Percentiles rank a stretch among this genome's conserved stretches.
These are phyloP conservation scores for Fusarium austroafricanum DNA, from an alignment of 2,329 filamentous ascomycete species.

Conservation along the genomic window DNA sequence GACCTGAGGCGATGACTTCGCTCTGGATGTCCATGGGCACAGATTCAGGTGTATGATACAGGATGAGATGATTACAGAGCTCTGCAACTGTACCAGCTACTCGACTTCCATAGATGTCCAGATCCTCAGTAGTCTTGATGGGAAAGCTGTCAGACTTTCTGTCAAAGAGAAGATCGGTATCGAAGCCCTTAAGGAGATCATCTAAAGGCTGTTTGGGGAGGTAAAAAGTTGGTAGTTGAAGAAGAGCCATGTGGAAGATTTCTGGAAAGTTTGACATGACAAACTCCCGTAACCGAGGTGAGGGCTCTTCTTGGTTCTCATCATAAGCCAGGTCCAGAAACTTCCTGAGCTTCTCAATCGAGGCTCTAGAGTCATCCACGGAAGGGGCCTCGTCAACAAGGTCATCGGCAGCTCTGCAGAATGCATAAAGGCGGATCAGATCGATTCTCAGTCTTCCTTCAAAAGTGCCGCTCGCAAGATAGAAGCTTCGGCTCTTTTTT, in stretches of 20 bases:
- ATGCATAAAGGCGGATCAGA: slow-evolving; percentile 76
- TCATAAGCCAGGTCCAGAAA: slow-evolving; percentile 64
- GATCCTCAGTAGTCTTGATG: slow-evolving; percentile 67
- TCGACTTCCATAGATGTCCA: slow-evolving; percentile 72
- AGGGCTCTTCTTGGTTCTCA: neutral
- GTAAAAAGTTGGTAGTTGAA: slow-evolving; percentile 68
- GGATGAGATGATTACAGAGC: slow-evolving; percentile 74
- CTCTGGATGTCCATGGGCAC: neutral
- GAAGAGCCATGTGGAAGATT: slow-evolving; percentile 64
- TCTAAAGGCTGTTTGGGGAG: slow-evolving; percentile 70
- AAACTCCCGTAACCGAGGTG: slow-evolving; percentile 46
- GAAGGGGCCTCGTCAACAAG: slow-evolving; percentile 73
- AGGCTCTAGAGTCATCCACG: slow-evolving; percentile 63
- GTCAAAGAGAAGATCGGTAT: slow-evolving; percentile 72
- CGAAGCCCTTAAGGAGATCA: slow-evolving; percentile 74
- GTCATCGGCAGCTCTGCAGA: slow-evolving; percentile 79
- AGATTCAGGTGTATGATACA: slow-evolving; percentile 61
- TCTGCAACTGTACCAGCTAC: slow-evolving; percentile 80
- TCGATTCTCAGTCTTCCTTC: slow-evolving; percentile 75
- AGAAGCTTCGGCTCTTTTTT: slow-evolving; percentile 78
- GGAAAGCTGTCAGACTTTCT: slow-evolving; percentile 55
- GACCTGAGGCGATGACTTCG: slow-evolving; percentile 65
- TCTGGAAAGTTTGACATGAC: slow-evolving; percentile 64
- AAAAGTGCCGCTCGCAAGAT: slow-evolving; percentile 77
- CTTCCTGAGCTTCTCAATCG: slow-evolving; percentile 67